These are phyloP conservation scores for Aspergillus saccharolyticus DNA, from an alignment of 495 filamentous ascomycete genomes.

Conservation along the genomic window DNA sequence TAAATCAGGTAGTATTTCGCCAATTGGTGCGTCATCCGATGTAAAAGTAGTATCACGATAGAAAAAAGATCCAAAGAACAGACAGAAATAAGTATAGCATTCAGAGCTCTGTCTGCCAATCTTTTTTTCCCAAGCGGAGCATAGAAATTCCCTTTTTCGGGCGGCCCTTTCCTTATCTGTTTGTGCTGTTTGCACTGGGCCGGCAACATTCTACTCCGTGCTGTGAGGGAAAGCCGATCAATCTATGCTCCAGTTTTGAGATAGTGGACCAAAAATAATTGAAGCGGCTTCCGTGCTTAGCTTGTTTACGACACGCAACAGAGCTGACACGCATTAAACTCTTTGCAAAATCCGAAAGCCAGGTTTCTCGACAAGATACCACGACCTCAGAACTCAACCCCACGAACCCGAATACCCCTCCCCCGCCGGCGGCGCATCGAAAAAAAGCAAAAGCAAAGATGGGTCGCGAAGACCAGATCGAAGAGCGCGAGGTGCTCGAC, in stretches of 20 bases:
- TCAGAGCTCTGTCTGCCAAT: background rate
- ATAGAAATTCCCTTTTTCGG: constrained; percentile 15
- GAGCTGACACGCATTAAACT: background rate
- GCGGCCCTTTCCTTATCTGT: constrained; percentile 32
- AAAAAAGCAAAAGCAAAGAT: constrained; percentile 50
- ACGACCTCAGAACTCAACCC: background rate
- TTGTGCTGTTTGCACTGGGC: constrained; percentile 44
- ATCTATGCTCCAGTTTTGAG: background rate
- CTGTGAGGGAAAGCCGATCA: background rate
- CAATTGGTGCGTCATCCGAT: background rate
- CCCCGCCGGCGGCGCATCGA: constrained; percentile 25
- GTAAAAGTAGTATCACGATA: constrained; percentile 1
- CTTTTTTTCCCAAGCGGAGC: constrained; percentile 1
- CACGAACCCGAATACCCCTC: constrained; percentile 26
- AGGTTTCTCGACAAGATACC: background rate
- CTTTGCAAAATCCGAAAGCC: background rate
- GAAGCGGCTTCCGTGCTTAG: background rate
- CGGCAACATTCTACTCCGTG: background rate
- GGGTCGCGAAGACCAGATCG: constrained; percentile 89
- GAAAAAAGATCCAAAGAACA: constrained; percentile 1
- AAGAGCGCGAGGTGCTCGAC: constrained; percentile 95
- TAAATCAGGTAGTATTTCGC: background rate
- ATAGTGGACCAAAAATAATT: background rate
- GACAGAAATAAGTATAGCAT: background rate
- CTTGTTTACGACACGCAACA: background rate